A percentile compares a stretch with the other conserved stretches of the same genome.
These are phyloP conservation scores for Coleophoma eucalyptorum DNA, from an alignment of 2,329 filamentous ascomycete genomes.

Conservation along the genomic window DNA sequence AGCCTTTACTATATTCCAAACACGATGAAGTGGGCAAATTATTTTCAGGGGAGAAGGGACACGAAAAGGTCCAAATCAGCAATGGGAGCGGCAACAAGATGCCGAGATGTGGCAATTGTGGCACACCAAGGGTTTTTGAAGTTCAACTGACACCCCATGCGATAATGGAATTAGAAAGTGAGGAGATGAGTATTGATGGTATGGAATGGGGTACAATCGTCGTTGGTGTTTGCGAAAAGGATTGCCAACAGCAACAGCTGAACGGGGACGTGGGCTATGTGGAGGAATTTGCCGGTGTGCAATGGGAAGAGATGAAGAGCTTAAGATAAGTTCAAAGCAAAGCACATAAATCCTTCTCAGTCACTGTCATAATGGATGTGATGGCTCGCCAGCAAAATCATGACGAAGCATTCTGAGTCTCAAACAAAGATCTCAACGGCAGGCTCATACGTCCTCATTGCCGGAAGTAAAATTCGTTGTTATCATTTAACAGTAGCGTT, in stretches of 20 bases:
- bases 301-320: constrained; percentile 77
- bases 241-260: constrained; percentile 65
- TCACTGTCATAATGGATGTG: too few species aligned
- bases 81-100: constrained; percentile 42
- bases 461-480: neutral
- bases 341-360: too few species aligned
- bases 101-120: constrained; percentile 75
- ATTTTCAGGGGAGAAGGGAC: constrained; percentile 33
- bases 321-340: neutral
- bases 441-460: too few species aligned
- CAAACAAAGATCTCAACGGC: too few species aligned
- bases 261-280: constrained; percentile 69
- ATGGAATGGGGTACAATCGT: constrained; percentile 99
- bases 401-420: too few species aligned
- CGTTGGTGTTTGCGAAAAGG: constrained; percentile 75
- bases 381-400: too few species aligned
- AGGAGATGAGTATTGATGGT: constrained; percentile 68
- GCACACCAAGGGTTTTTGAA: constrained; percentile 76
- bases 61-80: constrained; percentile 19
- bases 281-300: constrained; percentile 97
- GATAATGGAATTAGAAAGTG: constrained; percentile 82
- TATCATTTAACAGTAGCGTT: neutral
- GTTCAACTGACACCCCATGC: constrained; percentile 88
- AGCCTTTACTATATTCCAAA: constrained; percentile 76
- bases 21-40: constrained; percentile 68